A percentile compares a stretch with the other conserved stretches of the same genome.
These are phyloP conservation scores for Capsicum baccatum DNA, from an alignment of 257 asterid species.

Conservation along the genomic window DNA sequence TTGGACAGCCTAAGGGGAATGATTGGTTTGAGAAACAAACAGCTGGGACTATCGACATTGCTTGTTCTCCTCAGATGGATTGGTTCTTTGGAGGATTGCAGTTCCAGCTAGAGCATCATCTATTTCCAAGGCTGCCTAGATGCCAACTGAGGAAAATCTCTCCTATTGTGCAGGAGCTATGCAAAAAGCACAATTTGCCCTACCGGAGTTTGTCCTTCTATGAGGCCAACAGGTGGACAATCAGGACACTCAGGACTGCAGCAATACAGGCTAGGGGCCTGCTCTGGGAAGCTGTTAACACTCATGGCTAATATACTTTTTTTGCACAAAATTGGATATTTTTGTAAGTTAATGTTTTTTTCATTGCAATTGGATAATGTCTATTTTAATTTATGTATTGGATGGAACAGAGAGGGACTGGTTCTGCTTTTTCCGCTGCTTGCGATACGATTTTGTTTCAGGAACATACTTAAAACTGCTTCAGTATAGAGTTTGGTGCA, in stretches of 20 bases:
- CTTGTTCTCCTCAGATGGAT: constrained; percentile 73
- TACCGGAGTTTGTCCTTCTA: constrained; percentile 65
- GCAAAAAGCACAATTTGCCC: constrained; percentile 81
- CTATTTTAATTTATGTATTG: background rate
- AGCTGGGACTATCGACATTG: constrained; percentile 71
- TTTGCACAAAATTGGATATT: background rate
- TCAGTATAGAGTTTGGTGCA: background rate
- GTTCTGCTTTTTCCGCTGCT: background rate
- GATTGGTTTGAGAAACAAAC: constrained; percentile 92
- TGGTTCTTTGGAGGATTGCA: constrained; percentile 90
- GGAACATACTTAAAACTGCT: background rate
- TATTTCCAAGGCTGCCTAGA: constrained; percentile 92
- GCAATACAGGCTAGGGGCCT: constrained; percentile 79
- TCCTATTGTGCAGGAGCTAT: constrained; percentile 69
- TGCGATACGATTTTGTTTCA: background rate
- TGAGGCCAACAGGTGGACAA: constrained; percentile 71
- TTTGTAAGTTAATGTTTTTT: background rate
- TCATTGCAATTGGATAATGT: background rate
- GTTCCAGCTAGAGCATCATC: constrained; percentile 87
- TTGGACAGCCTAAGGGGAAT: constrained; percentile 74
- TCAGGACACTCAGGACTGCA: constrained; percentile 65
- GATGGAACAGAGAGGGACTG: constrained; percentile 23
- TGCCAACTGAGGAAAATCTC: constrained; percentile 74
- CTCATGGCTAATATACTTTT: constrained; percentile 64
- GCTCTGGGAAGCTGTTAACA: constrained; percentile 91